Percentiles rank a stretch among this genome's conserved stretches.
Conservation (phyloP, 805 yeast genomes). For the baker's yeast (Saccharomyces cerevisiae) region DNA sequence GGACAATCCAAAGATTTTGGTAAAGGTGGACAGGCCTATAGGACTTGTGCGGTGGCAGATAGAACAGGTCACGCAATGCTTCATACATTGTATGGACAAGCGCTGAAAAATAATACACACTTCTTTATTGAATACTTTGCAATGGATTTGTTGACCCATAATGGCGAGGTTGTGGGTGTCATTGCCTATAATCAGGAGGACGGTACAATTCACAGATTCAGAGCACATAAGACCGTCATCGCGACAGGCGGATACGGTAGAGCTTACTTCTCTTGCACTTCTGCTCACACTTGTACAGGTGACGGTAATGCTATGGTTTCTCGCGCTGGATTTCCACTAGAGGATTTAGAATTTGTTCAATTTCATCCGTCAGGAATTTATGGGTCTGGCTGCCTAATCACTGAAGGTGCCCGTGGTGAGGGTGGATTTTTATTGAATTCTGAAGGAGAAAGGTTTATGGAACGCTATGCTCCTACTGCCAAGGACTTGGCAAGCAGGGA, state of each 20-base stretch:
- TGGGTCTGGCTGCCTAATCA: constrained; percentile 97
- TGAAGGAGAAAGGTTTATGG: constrained; percentile 99
- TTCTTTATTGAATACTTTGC: constrained; percentile 97
- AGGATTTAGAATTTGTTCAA: constrained; percentile 95
- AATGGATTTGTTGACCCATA: constrained; percentile 84
- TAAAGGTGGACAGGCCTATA: constrained; percentile 97
- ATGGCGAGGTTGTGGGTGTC: constrained; percentile 94
- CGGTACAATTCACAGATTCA: constrained; percentile 95
- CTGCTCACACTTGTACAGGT: constrained; percentile 99
- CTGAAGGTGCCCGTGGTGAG: constrained; percentile 99
- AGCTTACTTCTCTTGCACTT: constrained; percentile 96
- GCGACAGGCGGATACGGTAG: constrained; percentile 99
- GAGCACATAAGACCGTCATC: constrained; percentile 90
- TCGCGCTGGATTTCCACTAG: constrained; percentile 95
- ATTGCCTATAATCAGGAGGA: constrained; percentile 98
- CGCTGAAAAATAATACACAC: constrained; percentile 92
- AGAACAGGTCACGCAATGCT: constrained; percentile 96
- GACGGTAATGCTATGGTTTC: constrained; percentile 98
- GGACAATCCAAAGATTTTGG: constrained; percentile 95
- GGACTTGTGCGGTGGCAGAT: constrained; percentile 99
- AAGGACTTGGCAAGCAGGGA: constrained; percentile 98
- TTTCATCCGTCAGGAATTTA: constrained; percentile 99
- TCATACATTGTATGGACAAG: constrained; percentile 94
- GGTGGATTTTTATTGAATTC: constrained; percentile 95
- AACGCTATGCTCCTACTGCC: constrained; percentile 97